Evolutionary conservation across 345 rosid genomes (phyloP).

Genomic region (Bruguiera sexangula): DNA sequence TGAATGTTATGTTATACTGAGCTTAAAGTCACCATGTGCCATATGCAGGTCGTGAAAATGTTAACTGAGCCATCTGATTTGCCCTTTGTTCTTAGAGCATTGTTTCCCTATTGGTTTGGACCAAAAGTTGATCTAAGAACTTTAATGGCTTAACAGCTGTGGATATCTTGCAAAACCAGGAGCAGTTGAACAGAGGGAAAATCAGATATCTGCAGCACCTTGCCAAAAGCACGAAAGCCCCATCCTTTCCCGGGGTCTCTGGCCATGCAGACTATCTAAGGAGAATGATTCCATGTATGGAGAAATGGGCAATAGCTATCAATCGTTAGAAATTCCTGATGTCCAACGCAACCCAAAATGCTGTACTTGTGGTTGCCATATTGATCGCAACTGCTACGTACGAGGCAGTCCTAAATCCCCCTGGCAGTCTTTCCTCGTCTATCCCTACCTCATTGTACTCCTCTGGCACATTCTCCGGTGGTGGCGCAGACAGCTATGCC

Average conservation of each 20-base stretch:
- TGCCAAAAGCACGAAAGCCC: no score
- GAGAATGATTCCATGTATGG: not conserved
- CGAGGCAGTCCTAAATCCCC: not conserved
- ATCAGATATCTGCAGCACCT: no score
- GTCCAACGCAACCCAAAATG: slow-evolving; percentile 21
- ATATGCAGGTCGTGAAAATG: no score
- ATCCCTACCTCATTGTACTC: not conserved
- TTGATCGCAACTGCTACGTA: slow-evolving; percentile 35
- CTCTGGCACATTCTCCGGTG: fast-evolving
- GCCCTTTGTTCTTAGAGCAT: no score
- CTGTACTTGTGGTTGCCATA: slow-evolving; percentile 28
- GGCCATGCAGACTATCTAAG: not conserved
- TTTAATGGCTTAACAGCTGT: no score
- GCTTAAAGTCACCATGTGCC: no score
- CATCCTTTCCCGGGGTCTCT: not conserved
- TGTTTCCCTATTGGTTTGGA: no score
- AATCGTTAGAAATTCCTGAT: not conserved
- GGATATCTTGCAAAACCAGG: no score
- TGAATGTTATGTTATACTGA: no score
- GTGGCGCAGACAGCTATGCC: not conserved
- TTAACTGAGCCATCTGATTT: no score
- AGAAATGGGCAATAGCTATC: not conserved
- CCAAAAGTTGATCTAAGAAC: no score
- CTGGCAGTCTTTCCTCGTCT: not conserved
- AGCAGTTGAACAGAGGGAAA: no score